Base-by-base conservation (phyloP, 805 yeast genomes). In the Metschnikowia hibisci region DNA sequence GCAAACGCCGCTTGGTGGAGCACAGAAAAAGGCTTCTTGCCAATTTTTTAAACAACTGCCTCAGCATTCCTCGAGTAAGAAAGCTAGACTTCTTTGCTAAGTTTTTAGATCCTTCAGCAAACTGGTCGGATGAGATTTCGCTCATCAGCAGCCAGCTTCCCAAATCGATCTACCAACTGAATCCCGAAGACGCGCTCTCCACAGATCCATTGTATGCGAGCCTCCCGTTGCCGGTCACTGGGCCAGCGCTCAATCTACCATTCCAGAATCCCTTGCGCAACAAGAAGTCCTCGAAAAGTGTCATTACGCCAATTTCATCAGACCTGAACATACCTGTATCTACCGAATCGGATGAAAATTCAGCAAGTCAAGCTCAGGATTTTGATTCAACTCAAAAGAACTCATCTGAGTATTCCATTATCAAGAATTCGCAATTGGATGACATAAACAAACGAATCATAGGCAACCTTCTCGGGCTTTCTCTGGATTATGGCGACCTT, bases 71-170 rank as follows among this genome's bases (percentile, higher is more conserved):
- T 1, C 77, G 73, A 49, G 72, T 93, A 16, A 64, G 80, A 31
- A 71, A 72, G 20, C 77, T 82, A 50, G 73, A 73, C 14, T 80
- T 85, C 16, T 87, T 89, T 55, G 74, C 80, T 32, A 80, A 83
- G 57, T 93, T 93, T 56, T 62, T 93, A 44, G 93, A 89, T 57
- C 96, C 98, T 6, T 84, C 84, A 47, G 79, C 87, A 10, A 77
- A 78, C 51, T 93, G 96, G 91, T 71, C 76, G 18, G 96, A 90
- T 56, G 95, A 71, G 44, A 61, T 65, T 4, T 44, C 59, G 13
- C 53, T 69, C 34, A 60, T 69, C 8, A 52, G 56, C 18, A 62
- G 64, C 42, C 73, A 69, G 42, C 55, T 71, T 34, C 76, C 76
- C 2, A 64, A 63, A 42, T 63, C 67, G 8, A 61, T 67, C 1